Evolutionary conservation across 768 basidiomycete genomes (phyloP), one percentile per base, ranked within the genome.

Genomic region (Amanita brunnescens): DNA sequence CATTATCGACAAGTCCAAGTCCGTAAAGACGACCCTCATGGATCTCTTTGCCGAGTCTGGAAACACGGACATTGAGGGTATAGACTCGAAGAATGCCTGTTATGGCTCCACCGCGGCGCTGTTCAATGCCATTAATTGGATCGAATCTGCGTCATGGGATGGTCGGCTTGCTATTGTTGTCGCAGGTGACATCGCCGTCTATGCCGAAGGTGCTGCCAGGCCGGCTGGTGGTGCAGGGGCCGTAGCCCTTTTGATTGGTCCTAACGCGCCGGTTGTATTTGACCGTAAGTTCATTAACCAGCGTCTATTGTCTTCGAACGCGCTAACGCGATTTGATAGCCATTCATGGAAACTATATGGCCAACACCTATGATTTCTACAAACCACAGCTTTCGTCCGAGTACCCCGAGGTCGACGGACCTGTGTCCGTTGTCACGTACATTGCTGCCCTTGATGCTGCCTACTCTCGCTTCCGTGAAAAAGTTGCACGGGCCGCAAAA

Each of bases 21-120:
- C 95, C 6, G 91, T 92, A 68, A 99, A 99, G 73, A 97, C 96
- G 2, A 85, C 90, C 52, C 80, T 99, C 54, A 98, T 99, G 96
- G 92, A 97, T 70, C 86, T 98, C 62, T 99, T 99, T 64, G 83
- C 87, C 40, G 83, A 81, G 53, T 80, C 85, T 26, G 93, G 93
- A 52, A 99, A 99, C 80, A 81, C 79, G 60, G 96, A 99, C 64
- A 92, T 99, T 52, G 96, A 99, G 71, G 96, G 96, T 59, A 88
- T 99, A 67, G 96, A 99, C 73, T 93, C 90, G 41, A 98, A 98
- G 75, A 99, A 97, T 65, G 96, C 96, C 16, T 99, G 96, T 75
- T 99, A 99, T 62, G 96, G 96, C 24, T 94, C 91, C 32, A 99
- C 96, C 20, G 96, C 96, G 40, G 96, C 96, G 3, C 82, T 99